A percentile compares a stretch with the other conserved stretches of the same genome.
Conservation (phyloP, 2,329 filamentous ascomycete genomes). For the Colletotrichum graminicola region DNA sequence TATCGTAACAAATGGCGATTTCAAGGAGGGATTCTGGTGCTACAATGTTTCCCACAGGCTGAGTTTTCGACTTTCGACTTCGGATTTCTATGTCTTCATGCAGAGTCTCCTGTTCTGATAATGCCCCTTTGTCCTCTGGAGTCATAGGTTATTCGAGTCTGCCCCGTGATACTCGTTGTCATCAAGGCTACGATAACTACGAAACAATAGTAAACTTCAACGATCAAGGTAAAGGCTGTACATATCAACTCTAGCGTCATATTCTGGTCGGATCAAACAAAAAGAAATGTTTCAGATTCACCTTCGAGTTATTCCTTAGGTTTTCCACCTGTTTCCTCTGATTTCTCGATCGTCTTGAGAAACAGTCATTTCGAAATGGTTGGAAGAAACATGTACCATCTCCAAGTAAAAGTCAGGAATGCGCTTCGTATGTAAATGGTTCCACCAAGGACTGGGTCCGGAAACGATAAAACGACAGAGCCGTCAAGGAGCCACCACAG, state of each 20-base stretch:
- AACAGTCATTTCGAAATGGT: not conserved
- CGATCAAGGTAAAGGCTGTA: too few relatives aligned
- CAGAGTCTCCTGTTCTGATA: too few relatives aligned
- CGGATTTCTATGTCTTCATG: too few relatives aligned
- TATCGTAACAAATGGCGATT: not conserved
- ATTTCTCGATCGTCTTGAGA: not conserved
- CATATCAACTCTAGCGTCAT: not conserved
- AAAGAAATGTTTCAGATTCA: not conserved
- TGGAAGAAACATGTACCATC: not conserved
- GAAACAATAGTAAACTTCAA: not conserved
- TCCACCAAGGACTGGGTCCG: not conserved
- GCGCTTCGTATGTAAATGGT: too few relatives aligned
- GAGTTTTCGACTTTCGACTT: too few relatives aligned
- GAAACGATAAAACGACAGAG: not conserved
- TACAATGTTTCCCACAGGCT: not conserved
- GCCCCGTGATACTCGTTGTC: conserved; percentile 44
- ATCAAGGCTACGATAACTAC: conserved; percentile 54
- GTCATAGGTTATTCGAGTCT: too few relatives aligned
- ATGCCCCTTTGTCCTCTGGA: too few relatives aligned
- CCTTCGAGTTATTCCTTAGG: not conserved
- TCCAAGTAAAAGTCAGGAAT: not conserved
- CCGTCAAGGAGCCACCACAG: not conserved
- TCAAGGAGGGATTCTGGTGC: not conserved
- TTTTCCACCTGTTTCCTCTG: not conserved
- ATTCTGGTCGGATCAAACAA: not conserved